These are phyloP conservation scores for Setomelanomma holmii DNA, from an alignment of 2,329 filamentous ascomycete genomes.

Conservation along the genomic window DNA sequence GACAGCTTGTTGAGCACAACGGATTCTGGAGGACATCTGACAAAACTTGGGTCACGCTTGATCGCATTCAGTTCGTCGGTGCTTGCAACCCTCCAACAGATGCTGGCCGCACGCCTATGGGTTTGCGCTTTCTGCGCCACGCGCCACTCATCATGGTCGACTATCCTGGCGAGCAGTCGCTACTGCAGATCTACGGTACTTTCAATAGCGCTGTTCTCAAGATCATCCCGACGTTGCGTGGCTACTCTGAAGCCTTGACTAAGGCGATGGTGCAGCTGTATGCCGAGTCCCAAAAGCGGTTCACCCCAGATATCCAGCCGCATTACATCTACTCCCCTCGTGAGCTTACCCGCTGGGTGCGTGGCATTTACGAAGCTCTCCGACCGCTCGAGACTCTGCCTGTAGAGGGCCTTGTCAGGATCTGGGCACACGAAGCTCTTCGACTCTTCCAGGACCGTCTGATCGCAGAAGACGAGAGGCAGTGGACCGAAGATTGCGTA, in stretches of 20 bases:
- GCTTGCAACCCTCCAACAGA: conserved; percentile 98
- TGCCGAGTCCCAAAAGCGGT: conserved; percentile 89
- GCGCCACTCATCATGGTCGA: conserved; percentile 99
- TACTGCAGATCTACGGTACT: conserved; percentile 97
- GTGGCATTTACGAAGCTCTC: conserved; percentile 96
- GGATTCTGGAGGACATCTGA: conserved; percentile 98
- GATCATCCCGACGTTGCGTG: conserved; percentile 92
- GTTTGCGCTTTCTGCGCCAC: conserved; percentile 90
- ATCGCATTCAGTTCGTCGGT: conserved; percentile 98
- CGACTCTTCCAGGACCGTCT: conserved; percentile 97
- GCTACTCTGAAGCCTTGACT: conserved; percentile 91
- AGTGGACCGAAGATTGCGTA: conserved; percentile 92
- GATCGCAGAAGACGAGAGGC: conserved; percentile 89
- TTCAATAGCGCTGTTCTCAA: conserved; percentile 97
- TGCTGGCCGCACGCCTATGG: conserved; percentile 93
- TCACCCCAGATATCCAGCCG: conserved; percentile 95
- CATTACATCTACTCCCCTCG: conserved; percentile 99
- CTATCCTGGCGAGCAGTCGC: conserved; percentile 92
- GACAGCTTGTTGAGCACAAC: conserved; percentile 97
- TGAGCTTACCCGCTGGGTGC: conserved; percentile 97
- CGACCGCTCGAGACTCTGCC: conserved; percentile 86
- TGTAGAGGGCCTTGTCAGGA: conserved; percentile 89
- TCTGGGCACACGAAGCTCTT: conserved; percentile 97
- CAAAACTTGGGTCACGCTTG: conserved; percentile 96
- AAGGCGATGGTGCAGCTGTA: conserved; percentile 98